phyloP scores from a whole-genome alignment of 257 asterid genomes.

The Jaltomata sinuosa region DNA sequence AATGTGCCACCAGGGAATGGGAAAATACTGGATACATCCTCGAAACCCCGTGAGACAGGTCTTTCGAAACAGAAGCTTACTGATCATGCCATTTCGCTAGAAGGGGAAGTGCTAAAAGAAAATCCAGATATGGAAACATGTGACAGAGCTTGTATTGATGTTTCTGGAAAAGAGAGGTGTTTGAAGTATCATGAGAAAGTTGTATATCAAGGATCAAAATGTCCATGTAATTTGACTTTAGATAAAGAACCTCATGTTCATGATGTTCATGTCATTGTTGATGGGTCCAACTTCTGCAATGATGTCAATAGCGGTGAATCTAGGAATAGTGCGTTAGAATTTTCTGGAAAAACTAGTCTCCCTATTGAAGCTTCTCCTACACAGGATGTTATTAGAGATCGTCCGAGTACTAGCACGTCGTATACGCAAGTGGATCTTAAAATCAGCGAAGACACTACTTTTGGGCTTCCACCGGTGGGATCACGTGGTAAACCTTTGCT shows the following conservation, averaged over 20 bases:
- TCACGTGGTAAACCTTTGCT: slow-evolving; percentile 18
- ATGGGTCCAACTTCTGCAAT: slow-evolving; percentile 8
- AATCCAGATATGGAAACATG: background rate
- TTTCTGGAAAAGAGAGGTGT: slow-evolving; percentile 7
- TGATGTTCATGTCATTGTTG: slow-evolving; percentile 24
- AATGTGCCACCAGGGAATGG: slow-evolving; percentile 6
- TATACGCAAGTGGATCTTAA: slow-evolving; percentile 18
- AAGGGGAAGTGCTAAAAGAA: slow-evolving; percentile 16
- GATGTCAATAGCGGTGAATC: background rate
- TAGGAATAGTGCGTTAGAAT: slow-evolving; percentile 3
- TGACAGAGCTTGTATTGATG: background rate
- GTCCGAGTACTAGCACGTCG: slow-evolving; percentile 10
- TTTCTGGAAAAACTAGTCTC: slow-evolving; percentile 3
- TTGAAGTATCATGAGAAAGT: slow-evolving; percentile 10
- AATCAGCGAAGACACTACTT: slow-evolving; percentile 21
- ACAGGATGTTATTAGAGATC: slow-evolving; percentile 2
- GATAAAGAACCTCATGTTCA: slow-evolving; percentile 19
- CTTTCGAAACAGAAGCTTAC: slow-evolving; percentile 14
- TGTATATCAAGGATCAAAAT: slow-evolving; percentile 7
- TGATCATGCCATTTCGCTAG: slow-evolving; percentile 4
- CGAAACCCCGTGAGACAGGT: background rate
- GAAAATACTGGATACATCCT: background rate
- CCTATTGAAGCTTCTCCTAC: slow-evolving; percentile 11
- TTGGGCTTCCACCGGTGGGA: slow-evolving; percentile 52
- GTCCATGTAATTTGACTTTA: background rate